Evolutionary conservation across 108 stramenopile species (phyloP).

Genomic region (Nitzschia palea): DNA sequence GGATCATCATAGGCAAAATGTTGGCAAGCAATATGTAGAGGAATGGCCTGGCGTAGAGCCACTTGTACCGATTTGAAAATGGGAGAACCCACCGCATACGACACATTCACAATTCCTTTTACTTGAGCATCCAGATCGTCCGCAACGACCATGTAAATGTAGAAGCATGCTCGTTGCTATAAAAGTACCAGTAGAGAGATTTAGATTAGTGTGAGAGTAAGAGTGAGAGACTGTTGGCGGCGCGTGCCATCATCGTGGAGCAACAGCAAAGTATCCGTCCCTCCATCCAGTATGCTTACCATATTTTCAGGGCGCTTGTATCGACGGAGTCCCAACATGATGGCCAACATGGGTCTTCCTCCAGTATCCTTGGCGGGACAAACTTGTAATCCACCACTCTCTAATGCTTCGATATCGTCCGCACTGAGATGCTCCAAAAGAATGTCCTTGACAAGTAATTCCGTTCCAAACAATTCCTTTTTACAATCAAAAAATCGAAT

Average conservation of each 20-base stretch:
- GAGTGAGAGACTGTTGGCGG: not conserved
- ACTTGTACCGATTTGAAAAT: not conserved
- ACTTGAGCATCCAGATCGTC: constrained; percentile 18
- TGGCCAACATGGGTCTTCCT: not conserved
- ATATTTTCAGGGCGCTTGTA: not conserved
- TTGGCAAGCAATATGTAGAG: constrained; percentile 3
- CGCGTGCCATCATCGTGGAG: not conserved
- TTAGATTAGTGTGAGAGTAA: not conserved
- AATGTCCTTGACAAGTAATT: constrained; percentile 18
- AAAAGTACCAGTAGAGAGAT: not conserved
- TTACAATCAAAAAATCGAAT: constrained; percentile 26
- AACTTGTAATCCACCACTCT: not conserved
- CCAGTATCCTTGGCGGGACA: not conserved
- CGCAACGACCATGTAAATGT: constrained; percentile 4
- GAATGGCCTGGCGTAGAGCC: not conserved
- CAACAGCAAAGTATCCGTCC: not conserved
- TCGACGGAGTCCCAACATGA: not conserved
- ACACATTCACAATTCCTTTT: not conserved
- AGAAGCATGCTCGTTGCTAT: constrained; percentile 1
- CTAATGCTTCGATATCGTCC: not conserved
- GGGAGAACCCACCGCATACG: not conserved
- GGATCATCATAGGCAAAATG: constrained; percentile 11
- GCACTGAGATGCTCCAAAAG: constrained; percentile 17
- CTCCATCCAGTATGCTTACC: not conserved
- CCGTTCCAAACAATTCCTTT: constrained; percentile 30